Percentiles rank a stretch among this genome's conserved stretches.
phyloP scores from a whole-genome alignment of 2,329 filamentous ascomycete species.

The Mycosphaerella arachidis region DNA sequence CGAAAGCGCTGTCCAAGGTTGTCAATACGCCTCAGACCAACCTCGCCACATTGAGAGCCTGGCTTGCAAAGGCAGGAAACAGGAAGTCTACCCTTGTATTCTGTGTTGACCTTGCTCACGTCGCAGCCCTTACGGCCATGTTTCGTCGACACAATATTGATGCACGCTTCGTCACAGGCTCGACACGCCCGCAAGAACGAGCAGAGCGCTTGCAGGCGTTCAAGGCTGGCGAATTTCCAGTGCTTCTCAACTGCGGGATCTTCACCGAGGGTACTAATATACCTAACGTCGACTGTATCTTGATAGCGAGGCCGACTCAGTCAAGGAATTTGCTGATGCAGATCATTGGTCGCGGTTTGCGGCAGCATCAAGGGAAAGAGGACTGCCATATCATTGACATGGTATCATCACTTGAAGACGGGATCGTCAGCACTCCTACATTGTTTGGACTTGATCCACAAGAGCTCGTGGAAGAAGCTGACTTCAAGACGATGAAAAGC shows the following conservation, averaged over 20 bases:
- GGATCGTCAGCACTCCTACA: slow-evolving; percentile 85
- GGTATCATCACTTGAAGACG: slow-evolving; percentile 77
- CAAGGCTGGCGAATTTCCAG: slow-evolving; percentile 69
- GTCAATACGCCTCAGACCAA: slow-evolving; percentile 82
- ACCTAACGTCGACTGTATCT: slow-evolving; percentile 89
- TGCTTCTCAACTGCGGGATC: slow-evolving; percentile 90
- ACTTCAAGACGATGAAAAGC: slow-evolving; percentile 56
- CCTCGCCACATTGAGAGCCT: slow-evolving; percentile 77
- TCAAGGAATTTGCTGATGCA: slow-evolving; percentile 92
- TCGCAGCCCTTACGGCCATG: slow-evolving; percentile 65
- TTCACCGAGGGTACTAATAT: slow-evolving; percentile 98
- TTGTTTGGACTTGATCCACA: slow-evolving; percentile 86
- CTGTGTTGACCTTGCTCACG: slow-evolving; percentile 85
- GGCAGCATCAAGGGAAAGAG: slow-evolving; percentile 71
- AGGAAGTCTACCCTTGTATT: slow-evolving; percentile 88
- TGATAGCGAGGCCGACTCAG: slow-evolving; percentile 81
- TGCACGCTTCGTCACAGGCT: slow-evolving; percentile 79
- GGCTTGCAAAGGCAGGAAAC: slow-evolving; percentile 66
- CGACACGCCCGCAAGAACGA: slow-evolving; percentile 66
- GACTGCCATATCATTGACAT: slow-evolving; percentile 96
- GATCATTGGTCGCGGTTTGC: slow-evolving; percentile 95
- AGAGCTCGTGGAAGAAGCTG: slow-evolving; percentile 66
- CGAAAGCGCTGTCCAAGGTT: slow-evolving; percentile 68
- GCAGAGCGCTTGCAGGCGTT: slow-evolving; percentile 71
- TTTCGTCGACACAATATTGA: slow-evolving; percentile 78